A percentile compares a stretch with the other conserved stretches of the same genome.
These are phyloP conservation scores for Phytophthora chlamydospora DNA, from an alignment of 352 stramenopile genomes.

Conservation along the genomic window DNA sequence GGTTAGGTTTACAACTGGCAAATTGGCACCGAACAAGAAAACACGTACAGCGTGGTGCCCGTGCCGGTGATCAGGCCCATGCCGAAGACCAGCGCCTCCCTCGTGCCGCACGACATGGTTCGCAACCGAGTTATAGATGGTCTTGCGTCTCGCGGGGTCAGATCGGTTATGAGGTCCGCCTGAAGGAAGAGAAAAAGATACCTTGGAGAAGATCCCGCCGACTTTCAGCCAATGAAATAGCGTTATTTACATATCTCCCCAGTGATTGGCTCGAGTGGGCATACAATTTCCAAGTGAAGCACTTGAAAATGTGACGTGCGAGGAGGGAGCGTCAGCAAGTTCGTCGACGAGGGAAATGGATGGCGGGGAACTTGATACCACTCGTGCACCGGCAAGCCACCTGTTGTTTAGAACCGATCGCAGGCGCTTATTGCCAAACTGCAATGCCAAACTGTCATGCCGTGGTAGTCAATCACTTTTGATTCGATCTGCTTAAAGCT, in stretches of 20 bases:
- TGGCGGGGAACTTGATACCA: constrained; percentile 9
- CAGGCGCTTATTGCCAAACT: not conserved
- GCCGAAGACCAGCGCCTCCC: constrained; percentile 78
- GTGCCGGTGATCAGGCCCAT: constrained; percentile 86
- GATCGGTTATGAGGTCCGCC: constrained; percentile 17
- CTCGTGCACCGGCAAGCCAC: constrained; percentile 4
- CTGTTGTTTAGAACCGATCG: not conserved
- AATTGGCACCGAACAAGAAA: constrained; percentile 2
- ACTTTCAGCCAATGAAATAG: constrained; percentile 17
- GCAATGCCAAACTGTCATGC: constrained; percentile 2
- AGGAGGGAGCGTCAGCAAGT: constrained; percentile 14
- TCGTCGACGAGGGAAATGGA: constrained; percentile 18
- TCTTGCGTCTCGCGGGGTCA: constrained; percentile 12
- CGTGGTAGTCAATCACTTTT: not conserved
- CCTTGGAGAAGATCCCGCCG: constrained; percentile 13
- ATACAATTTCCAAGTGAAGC: constrained; percentile 23
- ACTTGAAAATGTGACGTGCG: constrained; percentile 37
- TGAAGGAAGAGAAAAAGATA: constrained; percentile 27
- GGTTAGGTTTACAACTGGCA: not conserved
- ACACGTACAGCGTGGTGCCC: constrained; percentile 80
- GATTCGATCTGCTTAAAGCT: not conserved
- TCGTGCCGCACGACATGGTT: constrained; percentile 81
- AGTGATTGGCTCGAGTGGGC: too few relatives aligned
- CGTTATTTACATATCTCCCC: too few relatives aligned
- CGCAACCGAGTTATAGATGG: not conserved